Evolutionary conservation across 495 filamentous ascomycete genomes (phyloP).

Genomic region (Pyronema omphalodes): DNA sequence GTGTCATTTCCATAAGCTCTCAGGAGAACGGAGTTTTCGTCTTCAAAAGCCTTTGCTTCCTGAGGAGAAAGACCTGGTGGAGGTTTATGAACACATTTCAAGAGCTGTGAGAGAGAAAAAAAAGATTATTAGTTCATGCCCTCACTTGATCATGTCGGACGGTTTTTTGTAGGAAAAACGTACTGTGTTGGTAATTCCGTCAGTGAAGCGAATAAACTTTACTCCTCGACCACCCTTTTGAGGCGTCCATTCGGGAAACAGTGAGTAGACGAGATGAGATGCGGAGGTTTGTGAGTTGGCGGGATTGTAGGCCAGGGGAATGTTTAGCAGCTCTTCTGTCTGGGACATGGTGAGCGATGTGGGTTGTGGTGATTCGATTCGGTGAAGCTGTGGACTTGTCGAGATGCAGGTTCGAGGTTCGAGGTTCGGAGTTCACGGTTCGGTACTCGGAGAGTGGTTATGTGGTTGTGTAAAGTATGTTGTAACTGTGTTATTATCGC

Average conservation of each 20-base stretch:
- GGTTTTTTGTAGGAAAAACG: constrained; percentile 24
- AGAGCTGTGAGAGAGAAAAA: constrained; percentile 31
- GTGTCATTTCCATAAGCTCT: constrained; percentile 90
- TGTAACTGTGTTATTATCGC: neutral
- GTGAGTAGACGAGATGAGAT: constrained; percentile 53
- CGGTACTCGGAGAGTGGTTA: too few species aligned
- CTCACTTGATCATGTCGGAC: too few species aligned
- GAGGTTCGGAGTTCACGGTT: neutral
- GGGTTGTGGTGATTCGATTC: neutral
- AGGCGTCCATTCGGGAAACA: constrained; percentile 69
- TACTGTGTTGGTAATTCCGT: constrained; percentile 95
- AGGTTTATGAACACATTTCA: constrained; percentile 71
- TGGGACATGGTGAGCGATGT: constrained; percentile 1
- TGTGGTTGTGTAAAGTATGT: neutral
- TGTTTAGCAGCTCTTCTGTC: constrained; percentile 25
- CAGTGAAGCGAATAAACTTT: constrained; percentile 79
- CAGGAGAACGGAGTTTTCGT: constrained; percentile 74
- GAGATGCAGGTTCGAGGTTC: neutral
- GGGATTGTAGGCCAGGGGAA: constrained; percentile 59
- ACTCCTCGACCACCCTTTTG: constrained; percentile 44
- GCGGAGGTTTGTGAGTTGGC: constrained; percentile 59
- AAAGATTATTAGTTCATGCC: neutral
- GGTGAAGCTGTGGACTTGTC: too few species aligned
- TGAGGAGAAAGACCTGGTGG: constrained; percentile 36
- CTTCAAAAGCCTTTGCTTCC: constrained; percentile 28